Percentiles rank a stretch among this genome's conserved stretches.
Conservation (phyloP, 83 land plant genomes). For the Thuja plicata region DNA sequence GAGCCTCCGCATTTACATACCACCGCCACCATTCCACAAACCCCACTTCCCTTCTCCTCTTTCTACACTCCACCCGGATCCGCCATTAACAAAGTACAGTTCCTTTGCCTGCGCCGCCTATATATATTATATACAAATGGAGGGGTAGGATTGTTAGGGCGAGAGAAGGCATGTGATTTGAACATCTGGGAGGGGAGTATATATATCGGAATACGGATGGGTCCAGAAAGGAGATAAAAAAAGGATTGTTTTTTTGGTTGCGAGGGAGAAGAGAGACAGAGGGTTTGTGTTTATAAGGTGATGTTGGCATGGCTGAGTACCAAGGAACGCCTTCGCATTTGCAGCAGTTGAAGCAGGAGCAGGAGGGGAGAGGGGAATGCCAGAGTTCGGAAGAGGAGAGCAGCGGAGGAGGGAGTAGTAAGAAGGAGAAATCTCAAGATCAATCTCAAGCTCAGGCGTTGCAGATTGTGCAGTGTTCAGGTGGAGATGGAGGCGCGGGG, state of each 20-base stretch:
- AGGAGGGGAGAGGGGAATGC: conserved; percentile 10
- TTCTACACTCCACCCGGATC: neutral
- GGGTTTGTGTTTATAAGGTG: conserved; percentile 3
- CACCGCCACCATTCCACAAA: neutral
- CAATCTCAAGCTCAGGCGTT: neutral
- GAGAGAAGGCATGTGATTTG: too few relatives aligned
- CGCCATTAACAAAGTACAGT: neutral
- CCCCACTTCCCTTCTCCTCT: neutral
- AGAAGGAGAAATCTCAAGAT: neutral
- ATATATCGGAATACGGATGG: conserved; percentile 6
- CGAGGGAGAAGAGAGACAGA: conserved; percentile 3
- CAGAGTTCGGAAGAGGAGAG: conserved; percentile 42
- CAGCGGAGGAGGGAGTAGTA: conserved; percentile 16
- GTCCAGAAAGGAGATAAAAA: neutral
- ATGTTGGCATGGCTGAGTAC: conserved; percentile 10
- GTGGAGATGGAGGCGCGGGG: conserved; percentile 18
- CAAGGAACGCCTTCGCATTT: neutral
- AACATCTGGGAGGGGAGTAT: neutral
- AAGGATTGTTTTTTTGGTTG: neutral
- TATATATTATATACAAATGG: neutral
- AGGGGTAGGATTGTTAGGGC: neutral
- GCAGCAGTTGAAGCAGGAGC: neutral
- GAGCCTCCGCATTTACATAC: too few relatives aligned
- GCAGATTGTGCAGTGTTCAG: conserved; percentile 9
- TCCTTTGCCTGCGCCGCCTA: neutral